Percentiles rank a stretch among this genome's conserved stretches.
Evolutionary conservation across 768 basidiomycete species (phyloP).

Genomic region (Sutorius australiensis): DNA sequence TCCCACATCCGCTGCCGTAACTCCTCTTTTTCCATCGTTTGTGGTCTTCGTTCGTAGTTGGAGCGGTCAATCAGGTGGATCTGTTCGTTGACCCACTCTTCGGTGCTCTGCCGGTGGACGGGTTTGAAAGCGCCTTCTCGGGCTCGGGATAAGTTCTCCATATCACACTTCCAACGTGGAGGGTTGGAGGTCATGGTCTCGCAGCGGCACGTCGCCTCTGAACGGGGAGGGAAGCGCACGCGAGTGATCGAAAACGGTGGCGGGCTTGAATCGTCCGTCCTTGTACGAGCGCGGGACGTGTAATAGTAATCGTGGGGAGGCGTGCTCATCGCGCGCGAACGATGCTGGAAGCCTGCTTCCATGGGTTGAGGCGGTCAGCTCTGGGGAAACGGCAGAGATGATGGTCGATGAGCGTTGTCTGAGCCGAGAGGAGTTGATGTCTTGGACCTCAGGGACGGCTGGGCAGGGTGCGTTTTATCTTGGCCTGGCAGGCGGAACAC

Average conservation of each 20-base stretch:
- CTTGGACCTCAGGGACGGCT: constrained; percentile 19
- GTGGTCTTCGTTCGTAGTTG: constrained; percentile 24
- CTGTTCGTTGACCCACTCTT: constrained; percentile 64
- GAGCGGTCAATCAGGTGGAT: constrained; percentile 34
- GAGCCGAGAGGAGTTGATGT: constrained; percentile 12
- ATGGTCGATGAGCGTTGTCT: constrained; percentile 10
- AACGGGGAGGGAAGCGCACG: constrained; percentile 21
- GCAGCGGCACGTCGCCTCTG: constrained; percentile 12
- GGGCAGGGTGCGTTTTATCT: constrained; percentile 29
- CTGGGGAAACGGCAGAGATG: background rate
- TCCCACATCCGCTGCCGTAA: constrained; percentile 45
- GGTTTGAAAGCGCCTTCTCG: constrained; percentile 45
- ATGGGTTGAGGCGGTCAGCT: constrained; percentile 14
- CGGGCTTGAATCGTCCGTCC: constrained; percentile 18
- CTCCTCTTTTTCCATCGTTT: constrained; percentile 27
- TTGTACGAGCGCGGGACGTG: constrained; percentile 15
- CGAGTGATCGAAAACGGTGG: constrained; percentile 16
- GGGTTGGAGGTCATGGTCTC: constrained; percentile 13
- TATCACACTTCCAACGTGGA: constrained; percentile 28
- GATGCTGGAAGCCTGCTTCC: constrained; percentile 30
- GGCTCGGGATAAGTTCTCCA: constrained; percentile 38
- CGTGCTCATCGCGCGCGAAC: constrained; percentile 21
- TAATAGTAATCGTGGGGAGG: constrained; percentile 18
- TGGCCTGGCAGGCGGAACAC: constrained; percentile 21
- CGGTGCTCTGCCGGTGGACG: constrained; percentile 47